Conservation (phyloP, 139 green algal genomes). For the Chlorella sorokiniana region DNA sequence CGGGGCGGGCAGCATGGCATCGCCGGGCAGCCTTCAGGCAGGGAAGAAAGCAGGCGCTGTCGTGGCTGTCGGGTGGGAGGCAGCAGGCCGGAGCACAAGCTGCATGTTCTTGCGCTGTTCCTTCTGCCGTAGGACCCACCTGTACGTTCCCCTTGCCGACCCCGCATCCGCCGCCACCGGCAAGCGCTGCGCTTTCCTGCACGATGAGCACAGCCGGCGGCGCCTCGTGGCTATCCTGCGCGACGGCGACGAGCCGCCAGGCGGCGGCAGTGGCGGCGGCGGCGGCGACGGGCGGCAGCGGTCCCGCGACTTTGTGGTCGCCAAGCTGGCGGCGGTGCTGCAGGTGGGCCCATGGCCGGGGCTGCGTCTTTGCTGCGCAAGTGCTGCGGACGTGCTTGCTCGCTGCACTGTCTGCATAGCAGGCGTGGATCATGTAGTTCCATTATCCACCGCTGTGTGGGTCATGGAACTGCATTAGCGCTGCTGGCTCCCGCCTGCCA, state of each 20-base stretch:
- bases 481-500: no score
- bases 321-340: neutral
- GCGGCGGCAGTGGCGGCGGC: neutral
- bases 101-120: neutral
- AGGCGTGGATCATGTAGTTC: no score
- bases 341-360: no score
- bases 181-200: slow-evolving; percentile 11
- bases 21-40: neutral
- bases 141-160: neutral
- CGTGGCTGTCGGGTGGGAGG: neutral
- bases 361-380: no score
- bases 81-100: neutral
- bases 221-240: neutral
- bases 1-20: neutral
- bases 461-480: no score
- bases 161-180: neutral
- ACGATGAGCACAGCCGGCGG: slow-evolving; percentile 8
- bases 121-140: neutral
- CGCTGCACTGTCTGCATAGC: no score
- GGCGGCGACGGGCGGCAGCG: neutral
- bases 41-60: neutral
- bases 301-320: neutral
- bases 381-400: no score
- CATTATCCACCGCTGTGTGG: no score
- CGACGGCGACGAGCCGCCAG: neutral